phyloP scores from a whole-genome alignment of 1,284 basidiomycete genomes.

The Taiwanofungus camphoratus region DNA sequence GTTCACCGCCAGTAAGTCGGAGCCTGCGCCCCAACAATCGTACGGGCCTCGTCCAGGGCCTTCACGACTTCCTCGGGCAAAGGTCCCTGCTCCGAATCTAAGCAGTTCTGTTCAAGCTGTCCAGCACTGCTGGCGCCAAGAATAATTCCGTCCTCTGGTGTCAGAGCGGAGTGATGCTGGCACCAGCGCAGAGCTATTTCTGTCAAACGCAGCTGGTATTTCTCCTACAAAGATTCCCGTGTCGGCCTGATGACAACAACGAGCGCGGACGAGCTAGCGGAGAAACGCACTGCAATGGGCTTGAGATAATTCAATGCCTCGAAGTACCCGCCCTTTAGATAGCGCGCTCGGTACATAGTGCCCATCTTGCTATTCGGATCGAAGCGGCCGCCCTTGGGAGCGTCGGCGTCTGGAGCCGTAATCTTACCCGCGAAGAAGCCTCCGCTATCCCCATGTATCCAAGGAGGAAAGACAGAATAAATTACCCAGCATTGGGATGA shows the following conservation, averaged over 20 bases:
- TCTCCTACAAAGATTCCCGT: slow-evolving; percentile 25
- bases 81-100: slow-evolving; percentile 42
- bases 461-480: neutral
- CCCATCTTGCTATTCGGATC: slow-evolving; percentile 27
- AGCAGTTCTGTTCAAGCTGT: slow-evolving; percentile 34
- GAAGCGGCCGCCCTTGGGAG: slow-evolving; percentile 30
- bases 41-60: slow-evolving; percentile 46
- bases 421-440: slow-evolving; percentile 44
- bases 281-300: slow-evolving; percentile 24
- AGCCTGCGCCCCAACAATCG: slow-evolving; percentile 35
- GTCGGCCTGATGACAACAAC: too few relatives aligned
- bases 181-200: slow-evolving; percentile 42
- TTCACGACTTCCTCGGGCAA: slow-evolving; percentile 44
- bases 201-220: slow-evolving; percentile 34
- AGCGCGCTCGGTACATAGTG: slow-evolving; percentile 37
- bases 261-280: neutral
- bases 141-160: slow-evolving; percentile 35
- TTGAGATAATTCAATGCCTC: slow-evolving; percentile 39
- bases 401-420: slow-evolving; percentile 26
- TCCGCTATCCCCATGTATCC: slow-evolving; percentile 23
- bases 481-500: neutral
- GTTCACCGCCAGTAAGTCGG: slow-evolving; percentile 47
- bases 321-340: slow-evolving; percentile 41
- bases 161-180: slow-evolving; percentile 40
- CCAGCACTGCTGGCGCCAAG: slow-evolving; percentile 34